Evolutionary conservation across 1,139 yeast species (phyloP), one percentile per base, ranked within the genome.

Genomic region (Diutina pseudorugosa): DNA sequence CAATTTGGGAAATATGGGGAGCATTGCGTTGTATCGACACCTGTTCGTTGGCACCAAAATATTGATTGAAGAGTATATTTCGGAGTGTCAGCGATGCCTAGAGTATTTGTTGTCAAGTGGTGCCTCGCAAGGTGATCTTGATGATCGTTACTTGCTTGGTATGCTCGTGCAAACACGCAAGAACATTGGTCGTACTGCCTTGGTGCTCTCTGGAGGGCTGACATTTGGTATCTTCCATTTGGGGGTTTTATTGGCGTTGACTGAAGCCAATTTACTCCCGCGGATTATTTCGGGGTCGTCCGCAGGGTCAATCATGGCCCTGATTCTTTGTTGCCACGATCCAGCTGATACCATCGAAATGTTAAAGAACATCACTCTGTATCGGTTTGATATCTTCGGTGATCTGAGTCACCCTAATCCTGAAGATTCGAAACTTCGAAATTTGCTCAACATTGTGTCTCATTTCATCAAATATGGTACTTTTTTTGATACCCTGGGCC

Each of bases 301-400:
- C 14, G 96, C 98, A 0, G 99, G 99, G 18, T 90, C 97, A 0
- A 91, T 93, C 53, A 84, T 94, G 54, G 98, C 98, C 12, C 80
- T 96, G 53, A 80, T 91, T 18, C 72, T 93, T 52, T 89, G 96
- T 61, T 84, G 87, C 19, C 89, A 86, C 62, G 79, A 83, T 14
- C 84, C 83, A 58, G 87, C 82, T 51, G 98, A 91, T 64, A 76
- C 87, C 2, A 72, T 77, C 25, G 72, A 66, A 4, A 66, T 87
- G 25, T 68, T 87, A 50, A 72, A 72, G 42, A 73, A 77, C 2
- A 73, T 87, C 41, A 71, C 83, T 41, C 74, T 74, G 14, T 71
- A 75, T 52, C 80, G 81, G 51, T 85, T 90, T 62, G 80, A 83
- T 61, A 86, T 93, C 18, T 93, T 93, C 64, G 60, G 59, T 45